phyloP scores from a whole-genome alignment of 257 asterid species.

The Solanum paucissectum region DNA sequence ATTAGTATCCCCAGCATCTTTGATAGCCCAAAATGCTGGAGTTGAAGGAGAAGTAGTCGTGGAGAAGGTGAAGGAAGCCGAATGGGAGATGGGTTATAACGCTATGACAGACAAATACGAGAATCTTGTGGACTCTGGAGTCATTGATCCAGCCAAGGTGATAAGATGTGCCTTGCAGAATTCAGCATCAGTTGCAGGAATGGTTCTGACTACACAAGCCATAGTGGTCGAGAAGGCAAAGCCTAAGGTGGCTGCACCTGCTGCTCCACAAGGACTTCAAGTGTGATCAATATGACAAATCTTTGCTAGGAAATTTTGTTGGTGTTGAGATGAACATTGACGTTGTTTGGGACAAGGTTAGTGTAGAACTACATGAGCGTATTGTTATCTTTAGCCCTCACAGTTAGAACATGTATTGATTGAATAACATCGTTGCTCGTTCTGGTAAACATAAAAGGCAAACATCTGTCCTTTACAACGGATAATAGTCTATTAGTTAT shows the following conservation, averaged over 20 bases:
- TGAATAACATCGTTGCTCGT: neutral
- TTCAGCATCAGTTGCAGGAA: conserved; percentile 91
- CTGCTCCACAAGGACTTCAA: conserved; percentile 36
- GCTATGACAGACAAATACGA: conserved; percentile 79
- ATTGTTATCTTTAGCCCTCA: neutral
- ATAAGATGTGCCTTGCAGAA: conserved; percentile 79
- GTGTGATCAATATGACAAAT: conserved; percentile 16
- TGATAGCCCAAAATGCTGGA: conserved; percentile 95
- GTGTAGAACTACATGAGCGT: neutral
- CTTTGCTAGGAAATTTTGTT: conserved; percentile 5
- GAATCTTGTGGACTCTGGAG: conserved; percentile 72
- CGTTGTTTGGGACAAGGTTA: neutral
- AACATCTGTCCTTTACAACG: neutral
- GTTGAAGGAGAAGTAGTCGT: conserved; percentile 97
- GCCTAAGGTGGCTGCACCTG: conserved; percentile 40
- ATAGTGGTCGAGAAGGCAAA: conserved; percentile 84
- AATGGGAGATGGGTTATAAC: conserved; percentile 89
- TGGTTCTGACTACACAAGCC: conserved; percentile 98
- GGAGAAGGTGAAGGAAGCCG: conserved; percentile 60
- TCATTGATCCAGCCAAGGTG: conserved; percentile 96
- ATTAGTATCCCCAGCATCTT: conserved; percentile 62
- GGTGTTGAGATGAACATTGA: neutral
- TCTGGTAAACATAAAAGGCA: neutral
- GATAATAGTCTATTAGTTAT: neutral
- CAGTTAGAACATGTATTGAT: neutral